phyloP scores from a whole-genome alignment of 1,284 basidiomycete genomes.

The Moesziomyces globuligerus region DNA sequence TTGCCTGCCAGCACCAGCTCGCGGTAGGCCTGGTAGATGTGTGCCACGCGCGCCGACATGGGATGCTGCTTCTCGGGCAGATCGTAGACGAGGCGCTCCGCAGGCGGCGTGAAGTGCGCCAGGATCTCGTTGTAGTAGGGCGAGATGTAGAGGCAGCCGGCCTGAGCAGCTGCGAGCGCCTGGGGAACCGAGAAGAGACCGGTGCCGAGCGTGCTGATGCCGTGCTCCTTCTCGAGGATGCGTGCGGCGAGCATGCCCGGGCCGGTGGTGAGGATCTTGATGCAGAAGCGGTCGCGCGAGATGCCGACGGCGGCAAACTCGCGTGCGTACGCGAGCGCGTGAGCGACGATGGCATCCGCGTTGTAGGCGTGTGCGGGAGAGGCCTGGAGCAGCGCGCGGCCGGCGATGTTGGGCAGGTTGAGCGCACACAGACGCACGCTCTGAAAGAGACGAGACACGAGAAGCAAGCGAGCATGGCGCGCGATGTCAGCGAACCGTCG shows the following conservation, averaged over 20 bases:
- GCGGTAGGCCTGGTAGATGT: constrained; percentile 43
- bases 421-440: constrained; percentile 25
- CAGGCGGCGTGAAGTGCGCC: constrained; percentile 55
- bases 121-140: constrained; percentile 67
- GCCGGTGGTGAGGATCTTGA: constrained; percentile 67
- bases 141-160: constrained; percentile 63
- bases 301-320: constrained; percentile 25
- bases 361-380: constrained; percentile 29
- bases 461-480: too few relatives aligned
- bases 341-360: constrained; percentile 19
- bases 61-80: constrained; percentile 26
- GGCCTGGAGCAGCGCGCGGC: constrained; percentile 28
- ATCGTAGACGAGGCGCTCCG: constrained; percentile 17
- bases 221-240: constrained; percentile 46
- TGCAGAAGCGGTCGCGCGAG: constrained; percentile 60
- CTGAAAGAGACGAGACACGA: background rate
- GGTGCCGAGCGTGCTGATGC: constrained; percentile 66
- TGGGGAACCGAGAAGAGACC: constrained; percentile 65
- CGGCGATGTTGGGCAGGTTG: constrained; percentile 30
- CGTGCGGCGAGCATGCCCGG: constrained; percentile 64
- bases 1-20: constrained; percentile 1
- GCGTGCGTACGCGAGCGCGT: constrained; percentile 28
- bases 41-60: constrained; percentile 33
- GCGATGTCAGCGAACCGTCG: too few relatives aligned
- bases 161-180: constrained; percentile 66